Conservation (phyloP, 2,329 filamentous ascomycete genomes). For the Ceratocystis cacaofunesta region DNA sequence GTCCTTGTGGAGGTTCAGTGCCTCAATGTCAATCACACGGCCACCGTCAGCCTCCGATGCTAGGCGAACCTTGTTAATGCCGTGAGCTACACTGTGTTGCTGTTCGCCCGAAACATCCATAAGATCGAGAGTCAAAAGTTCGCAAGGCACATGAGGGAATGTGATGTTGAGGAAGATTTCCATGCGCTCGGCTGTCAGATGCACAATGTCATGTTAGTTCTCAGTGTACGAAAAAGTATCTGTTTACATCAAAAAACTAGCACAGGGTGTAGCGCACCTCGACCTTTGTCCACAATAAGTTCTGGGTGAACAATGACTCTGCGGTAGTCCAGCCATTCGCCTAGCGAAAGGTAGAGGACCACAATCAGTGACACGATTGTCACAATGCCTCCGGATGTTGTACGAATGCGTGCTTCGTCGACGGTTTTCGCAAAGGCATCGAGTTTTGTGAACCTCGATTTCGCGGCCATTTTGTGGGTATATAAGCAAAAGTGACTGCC, state of each 20-base stretch:
- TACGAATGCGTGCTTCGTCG: conserved; percentile 91
- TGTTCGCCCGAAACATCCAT: conserved; percentile 99
- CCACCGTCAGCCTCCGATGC: conserved; percentile 59
- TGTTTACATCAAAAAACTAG: not conserved
- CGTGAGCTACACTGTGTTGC: conserved; percentile 85
- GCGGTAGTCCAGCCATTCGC: conserved; percentile 92
- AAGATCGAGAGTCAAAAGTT: conserved; percentile 88
- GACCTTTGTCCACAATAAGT: conserved; percentile 86
- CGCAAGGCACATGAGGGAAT: conserved; percentile 86
- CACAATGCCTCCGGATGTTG: conserved; percentile 86
- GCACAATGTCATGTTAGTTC: conserved; percentile 18
- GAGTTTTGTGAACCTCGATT: conserved; percentile 88
- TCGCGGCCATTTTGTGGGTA: conserved; percentile 53
- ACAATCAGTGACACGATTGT: conserved; percentile 82
- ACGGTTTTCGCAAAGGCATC: conserved; percentile 99
- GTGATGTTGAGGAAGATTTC: conserved; percentile 97
- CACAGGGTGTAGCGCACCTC: conserved; percentile 43
- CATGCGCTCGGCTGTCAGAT: conserved; percentile 71
- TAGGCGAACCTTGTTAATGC: conserved; percentile 80
- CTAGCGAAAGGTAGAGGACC: conserved; percentile 77
- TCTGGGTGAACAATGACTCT: conserved; percentile 77
- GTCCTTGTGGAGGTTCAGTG: conserved; percentile 37
- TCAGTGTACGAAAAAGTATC: not conserved
- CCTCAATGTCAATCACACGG: conserved; percentile 53
- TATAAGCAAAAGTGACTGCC: not conserved